Base-by-base conservation (phyloP, 208 protist species). In the Leptomonas seymouri region DNA sequence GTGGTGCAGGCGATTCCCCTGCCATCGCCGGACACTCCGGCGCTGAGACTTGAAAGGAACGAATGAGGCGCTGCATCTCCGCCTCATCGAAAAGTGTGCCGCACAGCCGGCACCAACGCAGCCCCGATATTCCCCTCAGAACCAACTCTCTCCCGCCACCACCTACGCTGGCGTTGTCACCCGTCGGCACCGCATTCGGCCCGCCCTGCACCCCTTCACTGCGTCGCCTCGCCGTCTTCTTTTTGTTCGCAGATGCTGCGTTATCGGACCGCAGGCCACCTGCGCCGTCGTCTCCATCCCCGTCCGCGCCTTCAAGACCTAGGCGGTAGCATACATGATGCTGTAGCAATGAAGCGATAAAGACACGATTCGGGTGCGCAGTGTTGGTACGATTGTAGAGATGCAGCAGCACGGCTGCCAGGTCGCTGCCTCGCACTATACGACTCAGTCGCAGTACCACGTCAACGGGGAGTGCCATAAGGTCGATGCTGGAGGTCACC, bases 81-180 rank as follows among this genome's bases (percentile, higher is more conserved):
- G 69, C 61, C 9, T 81, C 41, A 56, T 93, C 85, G 65, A 85
- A 84, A 8, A 94, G 72, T 11, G 57, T 67, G 25, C 65, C 77
- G 57, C 89, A 94, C 55, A 90, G 56, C 27, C 84, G 65, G 59
- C 89, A 94, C 89, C 89, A 94, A 39, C 80, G 61, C 62, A 91
- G 65, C 4, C 83, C 70, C 36, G 41, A 77, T 11, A 61, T 30
- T 4, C 20, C 28, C 12, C 28, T 46, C 39, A 77, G 39, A 27
- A 20, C 36, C 11, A 72, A 18, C 3, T 34, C 20, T 39, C 50
- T 28, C 18, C 36, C 20, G 63, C 42, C 16, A 15, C 55, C 21
- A 16, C 21, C 12, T 3, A 11, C n/a, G 8, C 14, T 61, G 12
- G 6, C 18, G 2, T 30, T 45, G 6, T 30, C 54, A 9, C 18